Conservation (phyloP, 306 rosid species). For the Cajanus cajan region DNA sequence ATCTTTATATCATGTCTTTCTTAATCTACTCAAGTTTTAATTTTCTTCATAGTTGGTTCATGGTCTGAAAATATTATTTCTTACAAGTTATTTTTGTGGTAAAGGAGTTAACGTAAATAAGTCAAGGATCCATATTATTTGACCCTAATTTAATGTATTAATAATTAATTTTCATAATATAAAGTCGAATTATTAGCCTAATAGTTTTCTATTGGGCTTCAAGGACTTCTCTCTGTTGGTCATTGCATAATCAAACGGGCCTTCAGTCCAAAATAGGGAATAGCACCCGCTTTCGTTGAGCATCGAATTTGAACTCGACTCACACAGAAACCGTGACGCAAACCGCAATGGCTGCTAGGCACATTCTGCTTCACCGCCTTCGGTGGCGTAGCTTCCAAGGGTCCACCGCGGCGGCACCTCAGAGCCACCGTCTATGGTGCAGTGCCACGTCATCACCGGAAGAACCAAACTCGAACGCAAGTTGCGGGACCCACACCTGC, state of each 20-base stretch:
- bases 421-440: constrained; percentile 29
- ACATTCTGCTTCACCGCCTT: constrained; percentile 37
- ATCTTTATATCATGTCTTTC: no score
- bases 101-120: no score
- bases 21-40: no score
- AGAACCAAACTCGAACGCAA: constrained; percentile 7
- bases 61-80: no score
- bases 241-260: background rate
- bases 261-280: background rate
- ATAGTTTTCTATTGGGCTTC: no score
- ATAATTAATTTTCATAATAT: no score
- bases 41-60: no score
- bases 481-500: background rate
- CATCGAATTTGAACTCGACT: background rate
- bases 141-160: no score
- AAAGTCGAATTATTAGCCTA: no score
- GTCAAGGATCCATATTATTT: no score
- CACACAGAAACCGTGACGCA: background rate
- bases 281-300: background rate
- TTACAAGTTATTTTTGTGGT: no score
- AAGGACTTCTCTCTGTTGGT: background rate
- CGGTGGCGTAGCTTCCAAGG: constrained; percentile 30
- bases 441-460: constrained; percentile 33
- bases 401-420: constrained; percentile 8
- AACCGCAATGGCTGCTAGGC: constrained; percentile 40